These are phyloP conservation scores for Melanogaster broomeanus DNA, from an alignment of 768 basidiomycete genomes.

Conservation along the genomic window DNA sequence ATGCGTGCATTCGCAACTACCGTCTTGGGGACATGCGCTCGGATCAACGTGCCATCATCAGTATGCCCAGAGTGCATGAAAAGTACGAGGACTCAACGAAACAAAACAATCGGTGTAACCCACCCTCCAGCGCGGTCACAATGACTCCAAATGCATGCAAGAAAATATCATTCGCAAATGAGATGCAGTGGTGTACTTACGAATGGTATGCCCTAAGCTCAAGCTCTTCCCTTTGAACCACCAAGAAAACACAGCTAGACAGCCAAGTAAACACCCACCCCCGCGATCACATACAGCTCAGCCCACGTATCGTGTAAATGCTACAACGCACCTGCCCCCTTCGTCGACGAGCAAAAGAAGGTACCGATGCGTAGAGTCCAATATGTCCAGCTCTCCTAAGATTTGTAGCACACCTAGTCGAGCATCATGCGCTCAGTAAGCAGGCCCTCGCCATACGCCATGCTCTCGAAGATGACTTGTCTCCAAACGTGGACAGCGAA, in stretches of 20 bases:
- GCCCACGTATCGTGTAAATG: slow-evolving; percentile 38
- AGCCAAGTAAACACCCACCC: slow-evolving; percentile 29
- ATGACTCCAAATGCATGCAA: slow-evolving; percentile 17
- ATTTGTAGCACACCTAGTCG: slow-evolving; percentile 43
- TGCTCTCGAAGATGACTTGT: slow-evolving; percentile 92
- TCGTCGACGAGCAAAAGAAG: slow-evolving; percentile 27
- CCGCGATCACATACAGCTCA: slow-evolving; percentile 43
- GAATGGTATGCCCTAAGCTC: slow-evolving; percentile 31
- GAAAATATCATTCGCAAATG: slow-evolving; percentile 42
- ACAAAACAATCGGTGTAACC: not conserved
- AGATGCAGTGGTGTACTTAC: slow-evolving; percentile 60
- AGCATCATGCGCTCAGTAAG: slow-evolving; percentile 85
- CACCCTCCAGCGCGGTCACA: not conserved
- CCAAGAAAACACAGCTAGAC: slow-evolving; percentile 18
- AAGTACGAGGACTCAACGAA: slow-evolving; percentile 27
- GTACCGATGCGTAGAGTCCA: slow-evolving; percentile 23
- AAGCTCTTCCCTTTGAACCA: slow-evolving; percentile 20
- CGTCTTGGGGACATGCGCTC: slow-evolving; percentile 9
- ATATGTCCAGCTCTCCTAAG: slow-evolving; percentile 11
- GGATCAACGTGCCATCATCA: slow-evolving; percentile 27
- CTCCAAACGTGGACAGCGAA: slow-evolving; percentile 84
- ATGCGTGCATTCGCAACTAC: not conserved
- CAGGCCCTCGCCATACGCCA: slow-evolving; percentile 88
- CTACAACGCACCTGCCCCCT: slow-evolving; percentile 67
- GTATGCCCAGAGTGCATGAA: slow-evolving; percentile 11